These are phyloP conservation scores for Ophiocordyceps polyrhachis-furcata DNA, from an alignment of 2,329 filamentous ascomycete species.

Conservation along the genomic window DNA sequence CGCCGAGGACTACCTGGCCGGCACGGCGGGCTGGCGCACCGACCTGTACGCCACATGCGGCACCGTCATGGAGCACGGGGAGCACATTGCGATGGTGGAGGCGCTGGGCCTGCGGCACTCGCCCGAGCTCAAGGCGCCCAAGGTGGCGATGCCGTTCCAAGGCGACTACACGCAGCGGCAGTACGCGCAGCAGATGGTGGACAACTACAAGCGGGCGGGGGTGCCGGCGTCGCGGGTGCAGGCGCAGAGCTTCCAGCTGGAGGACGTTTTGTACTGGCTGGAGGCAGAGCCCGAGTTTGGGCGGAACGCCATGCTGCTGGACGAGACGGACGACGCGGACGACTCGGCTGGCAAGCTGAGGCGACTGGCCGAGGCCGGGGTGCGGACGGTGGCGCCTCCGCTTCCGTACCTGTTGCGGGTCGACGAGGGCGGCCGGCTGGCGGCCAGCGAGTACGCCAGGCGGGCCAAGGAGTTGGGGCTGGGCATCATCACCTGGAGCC, in stretches of 20 bases:
- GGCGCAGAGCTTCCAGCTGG: constrained; percentile 46
- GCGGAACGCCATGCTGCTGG: constrained; percentile 44
- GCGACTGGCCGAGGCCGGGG: neutral
- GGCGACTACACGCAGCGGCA: constrained; percentile 43
- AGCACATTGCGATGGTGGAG: constrained; percentile 42
- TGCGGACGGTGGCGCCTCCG: constrained; percentile 32
- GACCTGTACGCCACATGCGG: constrained; percentile 47
- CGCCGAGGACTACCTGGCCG: constrained; percentile 34
- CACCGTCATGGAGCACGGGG: constrained; percentile 39
- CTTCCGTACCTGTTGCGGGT: constrained; percentile 43
- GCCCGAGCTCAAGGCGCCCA: constrained; percentile 47
- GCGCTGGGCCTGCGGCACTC: constrained; percentile 42
- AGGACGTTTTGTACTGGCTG: constrained; percentile 50
- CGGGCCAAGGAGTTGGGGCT: constrained; percentile 41
- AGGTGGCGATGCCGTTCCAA: constrained; percentile 52
- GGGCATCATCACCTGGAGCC: constrained; percentile 48
- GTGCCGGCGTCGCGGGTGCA: constrained; percentile 37
- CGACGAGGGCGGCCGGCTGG: constrained; percentile 31
- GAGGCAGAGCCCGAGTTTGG: constrained; percentile 40
- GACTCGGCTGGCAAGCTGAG: neutral
- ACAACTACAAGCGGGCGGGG: constrained; percentile 34
- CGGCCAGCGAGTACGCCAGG: constrained; percentile 43
- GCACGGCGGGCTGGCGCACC: constrained; percentile 42
- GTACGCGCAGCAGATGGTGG: constrained; percentile 46
- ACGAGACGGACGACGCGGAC: constrained; percentile 12